Base-by-base conservation (phyloP, 805 yeast species). In the Deakozyma indianensis region DNA sequence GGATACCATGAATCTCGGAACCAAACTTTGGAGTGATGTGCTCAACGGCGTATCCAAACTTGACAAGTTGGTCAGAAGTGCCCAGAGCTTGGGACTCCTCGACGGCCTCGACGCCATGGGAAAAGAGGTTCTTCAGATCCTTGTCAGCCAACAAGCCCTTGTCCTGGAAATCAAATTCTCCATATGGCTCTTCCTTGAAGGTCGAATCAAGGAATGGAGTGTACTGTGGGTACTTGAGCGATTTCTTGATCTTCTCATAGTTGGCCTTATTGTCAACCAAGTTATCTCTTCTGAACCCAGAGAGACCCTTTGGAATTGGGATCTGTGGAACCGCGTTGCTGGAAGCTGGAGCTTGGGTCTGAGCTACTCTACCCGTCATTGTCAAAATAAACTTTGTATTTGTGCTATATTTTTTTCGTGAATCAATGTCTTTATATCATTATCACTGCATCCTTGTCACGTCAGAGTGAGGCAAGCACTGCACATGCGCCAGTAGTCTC, bases 171-270 rank as follows among this genome's bases (percentile, higher is more conserved):
- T 74, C 75, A 62, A 75, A 77, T 45, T 74, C 73, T 52, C 70
- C 69, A 51, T 73, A 66, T 15, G 78, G 73, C 15, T 67, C 69
- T 54, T 61, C 69, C 52, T 72, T 71, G 54, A 75, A 71, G 21
- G 57, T 64, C n/a, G 78, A 78, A 55, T 78, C 75, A 82, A 82
- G 79, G 1, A 82, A 71, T n/a, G 86, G 86, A 42, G 78, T 67
- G 64, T 74, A 80, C 9, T 74, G 78, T 2, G 81, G 80, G 58
- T 65, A 70, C 42, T 51, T 68, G 29, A 53, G 46, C n/a, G 47
- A 43, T 20, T 32, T 32, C 5, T n/a, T 7, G 18, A 32, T n/a
- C 18, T n/a, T 32, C 18, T 32, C 18, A n/a, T 32, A 32, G 38
- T 32, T 32, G 9, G 4, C 38, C 16, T 32, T 20, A n/a, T 32